These are phyloP conservation scores for Trametes versicolor DNA, from an alignment of 1,284 basidiomycete genomes.

Conservation along the genomic window DNA sequence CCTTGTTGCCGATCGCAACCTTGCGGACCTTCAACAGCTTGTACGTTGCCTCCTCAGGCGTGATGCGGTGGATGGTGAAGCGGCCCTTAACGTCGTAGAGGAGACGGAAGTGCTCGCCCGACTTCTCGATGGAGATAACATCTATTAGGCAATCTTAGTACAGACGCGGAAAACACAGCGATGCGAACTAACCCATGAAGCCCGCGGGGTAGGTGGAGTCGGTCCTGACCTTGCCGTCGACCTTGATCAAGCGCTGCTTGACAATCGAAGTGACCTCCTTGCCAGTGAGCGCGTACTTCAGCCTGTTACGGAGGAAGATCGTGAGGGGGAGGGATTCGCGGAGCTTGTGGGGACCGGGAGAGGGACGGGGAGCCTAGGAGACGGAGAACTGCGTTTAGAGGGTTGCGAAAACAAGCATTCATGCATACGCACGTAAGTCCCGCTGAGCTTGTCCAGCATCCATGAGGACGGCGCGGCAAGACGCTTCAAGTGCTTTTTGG, in stretches of 20 bases:
- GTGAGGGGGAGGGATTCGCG: constrained; percentile 95
- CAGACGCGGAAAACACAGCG: background rate
- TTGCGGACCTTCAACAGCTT: constrained; percentile 98
- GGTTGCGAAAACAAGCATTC: constrained; percentile 1
- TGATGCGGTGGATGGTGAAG: constrained; percentile 99
- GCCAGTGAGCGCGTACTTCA: constrained; percentile 98
- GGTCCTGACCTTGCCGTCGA: constrained; percentile 98
- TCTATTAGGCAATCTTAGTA: constrained; percentile 58
- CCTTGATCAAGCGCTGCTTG: constrained; percentile 97
- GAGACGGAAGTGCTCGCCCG: constrained; percentile 99
- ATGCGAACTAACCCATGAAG: constrained; percentile 83
- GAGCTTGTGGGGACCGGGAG: constrained; percentile 98
- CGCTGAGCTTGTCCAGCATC: constrained; percentile 99
- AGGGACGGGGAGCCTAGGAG: constrained; percentile 90
- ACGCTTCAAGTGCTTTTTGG: constrained; percentile 99
- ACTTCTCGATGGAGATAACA: constrained; percentile 97
- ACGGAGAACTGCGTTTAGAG: background rate
- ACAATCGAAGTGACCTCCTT: constrained; percentile 97
- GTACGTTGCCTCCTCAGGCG: constrained; percentile 96
- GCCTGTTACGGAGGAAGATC: constrained; percentile 98
- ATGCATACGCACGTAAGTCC: constrained; percentile 85
- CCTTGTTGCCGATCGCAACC: constrained; percentile 92
- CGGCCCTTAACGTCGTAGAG: constrained; percentile 99
- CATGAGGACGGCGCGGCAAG: constrained; percentile 97
- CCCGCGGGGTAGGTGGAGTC: constrained; percentile 97